Percentiles rank a stretch among this genome's conserved stretches.
phyloP scores from a whole-genome alignment of 495 filamentous ascomycete species.

The Aspergillus incahuasiensis region DNA sequence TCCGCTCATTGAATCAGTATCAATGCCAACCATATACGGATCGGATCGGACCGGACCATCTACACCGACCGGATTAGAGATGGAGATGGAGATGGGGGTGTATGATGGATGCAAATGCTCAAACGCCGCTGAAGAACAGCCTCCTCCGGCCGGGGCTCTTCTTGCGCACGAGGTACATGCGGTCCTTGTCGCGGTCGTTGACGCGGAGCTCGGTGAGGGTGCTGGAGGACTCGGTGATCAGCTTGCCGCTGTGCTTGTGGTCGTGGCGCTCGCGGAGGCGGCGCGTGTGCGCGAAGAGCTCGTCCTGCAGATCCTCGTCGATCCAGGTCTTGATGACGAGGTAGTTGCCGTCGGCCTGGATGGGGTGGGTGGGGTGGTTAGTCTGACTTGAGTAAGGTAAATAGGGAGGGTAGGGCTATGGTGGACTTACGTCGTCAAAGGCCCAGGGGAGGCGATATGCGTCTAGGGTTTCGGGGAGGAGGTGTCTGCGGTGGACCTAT shows the following conservation, averaged over 20 bases:
- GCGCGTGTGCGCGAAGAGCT: slow-evolving; percentile 68
- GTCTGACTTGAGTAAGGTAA: background rate
- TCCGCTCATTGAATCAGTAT: too few relatives aligned
- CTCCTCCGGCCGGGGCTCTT: slow-evolving; percentile 42
- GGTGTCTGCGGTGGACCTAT: slow-evolving; percentile 46
- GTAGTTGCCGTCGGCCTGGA: slow-evolving; percentile 53
- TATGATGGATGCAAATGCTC: too few relatives aligned
- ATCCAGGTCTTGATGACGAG: slow-evolving; percentile 76
- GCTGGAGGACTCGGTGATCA: slow-evolving; percentile 39
- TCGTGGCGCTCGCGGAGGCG: slow-evolving; percentile 47
- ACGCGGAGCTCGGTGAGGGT: slow-evolving; percentile 46
- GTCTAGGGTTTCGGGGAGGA: slow-evolving; percentile 47
- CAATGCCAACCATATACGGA: too few relatives aligned
- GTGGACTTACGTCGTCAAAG: slow-evolving; percentile 41
- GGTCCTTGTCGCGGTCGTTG: slow-evolving; percentile 50
- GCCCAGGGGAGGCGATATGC: slow-evolving; percentile 47
- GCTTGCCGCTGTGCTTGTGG: slow-evolving; percentile 22
- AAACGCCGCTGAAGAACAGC: slow-evolving; percentile 6
- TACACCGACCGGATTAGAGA: too few relatives aligned
- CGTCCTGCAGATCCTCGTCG: slow-evolving; percentile 63
- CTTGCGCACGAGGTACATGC: slow-evolving; percentile 59
- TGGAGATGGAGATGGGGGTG: too few relatives aligned
- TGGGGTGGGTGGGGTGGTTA: background rate
- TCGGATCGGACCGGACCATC: too few relatives aligned
- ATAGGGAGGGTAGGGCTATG: too few relatives aligned